These are phyloP conservation scores for Carex parvula DNA, from an alignment of 176 grass and related monocot genomes.

Conservation along the genomic window DNA sequence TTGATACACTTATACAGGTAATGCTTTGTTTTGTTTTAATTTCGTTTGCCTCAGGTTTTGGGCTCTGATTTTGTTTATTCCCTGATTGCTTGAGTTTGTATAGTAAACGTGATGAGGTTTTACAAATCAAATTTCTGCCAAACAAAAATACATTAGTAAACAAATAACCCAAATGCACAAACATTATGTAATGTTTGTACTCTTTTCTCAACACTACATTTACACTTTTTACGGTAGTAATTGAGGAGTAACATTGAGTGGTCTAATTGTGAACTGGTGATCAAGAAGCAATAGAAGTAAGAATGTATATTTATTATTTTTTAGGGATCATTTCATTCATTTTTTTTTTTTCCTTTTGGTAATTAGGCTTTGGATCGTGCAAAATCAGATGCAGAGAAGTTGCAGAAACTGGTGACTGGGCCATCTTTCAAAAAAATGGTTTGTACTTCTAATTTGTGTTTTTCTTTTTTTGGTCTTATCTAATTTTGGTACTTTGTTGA, in stretches of 20 bases:
- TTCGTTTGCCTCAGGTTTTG: not conserved
- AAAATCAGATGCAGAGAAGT: conserved; percentile 85
- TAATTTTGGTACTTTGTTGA: not conserved
- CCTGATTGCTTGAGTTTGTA: conserved; percentile 20
- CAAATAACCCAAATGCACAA: not conserved
- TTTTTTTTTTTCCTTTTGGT: not conserved
- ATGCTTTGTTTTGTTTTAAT: not conserved
- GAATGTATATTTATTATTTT: not conserved
- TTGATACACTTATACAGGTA: conserved; percentile 94
- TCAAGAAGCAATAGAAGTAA: not conserved
- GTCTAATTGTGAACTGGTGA: not conserved
- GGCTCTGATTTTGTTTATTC: conserved; percentile 1
- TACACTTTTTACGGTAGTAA: not conserved
- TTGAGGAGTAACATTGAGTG: not conserved
- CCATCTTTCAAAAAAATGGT: conserved; percentile 73
- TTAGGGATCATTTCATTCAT: not conserved
- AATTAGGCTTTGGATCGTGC: conserved; percentile 79
- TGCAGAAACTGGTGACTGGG: conserved; percentile 64
- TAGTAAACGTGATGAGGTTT: conserved; percentile 4
- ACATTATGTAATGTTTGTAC: not conserved
- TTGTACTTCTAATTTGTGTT: not conserved
- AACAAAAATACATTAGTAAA: not conserved
- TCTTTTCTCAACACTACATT: not conserved
- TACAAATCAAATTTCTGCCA: not conserved
- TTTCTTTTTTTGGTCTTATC: not conserved